Base-by-base conservation (phyloP, 768 basidiomycete species). In the Mycena crocata region DNA sequence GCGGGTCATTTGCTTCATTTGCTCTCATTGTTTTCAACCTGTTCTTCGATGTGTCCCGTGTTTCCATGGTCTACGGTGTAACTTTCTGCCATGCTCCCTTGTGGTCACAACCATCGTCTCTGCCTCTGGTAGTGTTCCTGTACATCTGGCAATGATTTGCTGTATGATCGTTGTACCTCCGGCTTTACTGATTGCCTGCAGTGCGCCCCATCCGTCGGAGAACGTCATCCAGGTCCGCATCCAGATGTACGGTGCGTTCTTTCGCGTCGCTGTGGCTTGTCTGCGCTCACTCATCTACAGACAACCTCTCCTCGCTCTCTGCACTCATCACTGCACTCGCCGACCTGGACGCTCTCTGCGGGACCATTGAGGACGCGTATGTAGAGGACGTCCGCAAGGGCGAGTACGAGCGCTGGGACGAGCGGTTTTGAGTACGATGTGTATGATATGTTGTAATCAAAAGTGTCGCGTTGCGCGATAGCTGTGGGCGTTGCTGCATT, bases 191-290 rank as follows among this genome's bases (percentile, higher is more conserved):
- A 61, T 39, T 34, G 35, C 3, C 28, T 58, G 1, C 71, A 94
- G 93, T 72, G 92, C 87, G 35, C 98, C 98, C 2, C 98, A 99
- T 82, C 98, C 98, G 4, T 98, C 97, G 13, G 98, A 99, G 83
- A 93, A 94, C 71, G 90, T 93, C 72, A 98, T 99, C 73, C 94
- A 98, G 74, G 82, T 99, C 30, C 93, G 98, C n/a, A 95, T 99
- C 66, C 97, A 99, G 87, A 99, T 99, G 97, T 98, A 98, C 72
- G 96, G 96, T 98, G 73, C 67, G 95, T 84, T 30, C 5, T 24
- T 28, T 21, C 6, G 64, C 21, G 39, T 49, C 59, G 26, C 15
- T 48, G 17, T 35, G 62, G 39, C 30, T 23, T 63, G 58, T 64
- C 39, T 14, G 39, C 37, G 35, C 31, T n/a, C 34, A 1, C 17